phyloP scores from a whole-genome alignment of 2,329 filamentous ascomycete genomes.

The Talaromyces sp. region DNA sequence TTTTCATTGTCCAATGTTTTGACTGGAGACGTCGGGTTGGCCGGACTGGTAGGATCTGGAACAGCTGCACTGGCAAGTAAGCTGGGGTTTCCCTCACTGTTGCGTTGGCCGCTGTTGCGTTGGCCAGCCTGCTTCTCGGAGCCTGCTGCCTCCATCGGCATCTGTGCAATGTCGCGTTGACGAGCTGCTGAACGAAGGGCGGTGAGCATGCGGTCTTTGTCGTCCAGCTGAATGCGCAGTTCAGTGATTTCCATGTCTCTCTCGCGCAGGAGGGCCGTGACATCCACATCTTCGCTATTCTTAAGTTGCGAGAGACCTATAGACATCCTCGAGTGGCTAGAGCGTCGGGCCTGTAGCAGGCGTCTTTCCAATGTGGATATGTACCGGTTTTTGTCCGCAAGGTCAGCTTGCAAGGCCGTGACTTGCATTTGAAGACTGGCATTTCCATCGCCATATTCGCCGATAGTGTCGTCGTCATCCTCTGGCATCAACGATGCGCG shows the following conservation, averaged over 20 bases:
- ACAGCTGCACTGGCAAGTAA: constrained; percentile 18
- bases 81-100: constrained; percentile 26
- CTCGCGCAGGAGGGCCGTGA: constrained; percentile 68
- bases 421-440: constrained; percentile 82
- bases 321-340: constrained; percentile 83
- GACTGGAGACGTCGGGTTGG: constrained; percentile 27
- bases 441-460: constrained; percentile 79
- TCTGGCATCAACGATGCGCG: constrained; percentile 32
- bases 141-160: constrained; percentile 33
- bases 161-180: constrained; percentile 76
- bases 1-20: constrained; percentile 16
- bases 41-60: constrained; percentile 18
- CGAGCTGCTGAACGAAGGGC: constrained; percentile 80
- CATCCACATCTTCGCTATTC: constrained; percentile 68
- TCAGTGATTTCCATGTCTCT: constrained; percentile 92
- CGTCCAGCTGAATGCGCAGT: constrained; percentile 80
- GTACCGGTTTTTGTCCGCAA: constrained; percentile 95
- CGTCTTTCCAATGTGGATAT: constrained; percentile 91
- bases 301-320: constrained; percentile 60
- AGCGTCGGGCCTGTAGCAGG: constrained; percentile 79
- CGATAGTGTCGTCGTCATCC: constrained; percentile 63
- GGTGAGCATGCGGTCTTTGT: constrained; percentile 89
- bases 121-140: constrained; percentile 26
- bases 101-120: constrained; percentile 23
- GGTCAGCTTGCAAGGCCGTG: constrained; percentile 84